phyloP scores from a whole-genome alignment of 2,329 filamentous ascomycete species.

The Clathrospora elynae region DNA sequence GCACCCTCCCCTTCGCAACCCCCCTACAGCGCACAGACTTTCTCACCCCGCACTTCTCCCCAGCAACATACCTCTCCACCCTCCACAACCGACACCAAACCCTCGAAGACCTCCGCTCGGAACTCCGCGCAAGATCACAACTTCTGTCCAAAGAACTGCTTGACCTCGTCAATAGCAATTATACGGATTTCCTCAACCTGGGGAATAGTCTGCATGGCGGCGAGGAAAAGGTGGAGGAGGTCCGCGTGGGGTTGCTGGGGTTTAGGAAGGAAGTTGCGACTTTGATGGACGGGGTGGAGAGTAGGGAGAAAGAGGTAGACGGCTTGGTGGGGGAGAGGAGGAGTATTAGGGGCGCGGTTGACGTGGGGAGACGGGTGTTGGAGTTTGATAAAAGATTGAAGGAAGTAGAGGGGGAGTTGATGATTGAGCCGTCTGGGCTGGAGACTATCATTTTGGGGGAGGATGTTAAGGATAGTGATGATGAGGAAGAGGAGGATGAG shows the following conservation, averaged over 20 bases:
- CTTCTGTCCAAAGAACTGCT: constrained; percentile 84
- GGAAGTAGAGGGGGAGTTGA: constrained; percentile 67
- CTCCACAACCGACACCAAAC: constrained; percentile 90
- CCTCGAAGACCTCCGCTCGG: constrained; percentile 86
- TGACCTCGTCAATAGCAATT: constrained; percentile 94
- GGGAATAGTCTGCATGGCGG: constrained; percentile 83
- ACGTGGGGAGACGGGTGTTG: constrained; percentile 65
- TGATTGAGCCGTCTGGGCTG: constrained; percentile 52
- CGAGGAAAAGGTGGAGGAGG: constrained; percentile 88
- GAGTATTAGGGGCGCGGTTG: constrained; percentile 67
- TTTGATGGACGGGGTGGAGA: constrained; percentile 68
- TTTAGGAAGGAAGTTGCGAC: constrained; percentile 82
- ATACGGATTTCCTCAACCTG: constrained; percentile 84
- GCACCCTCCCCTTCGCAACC: constrained; percentile 81
- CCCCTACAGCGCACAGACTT: constrained; percentile 85
- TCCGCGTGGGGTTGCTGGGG: constrained; percentile 82
- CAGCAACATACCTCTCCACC: constrained; percentile 80
- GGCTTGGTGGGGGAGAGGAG: constrained; percentile 72
- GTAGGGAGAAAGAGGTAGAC: constrained; percentile 67
- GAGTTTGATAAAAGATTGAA: constrained; percentile 68
- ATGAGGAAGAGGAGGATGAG: constrained; percentile 45
- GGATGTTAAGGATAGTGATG: constrained; percentile 25
- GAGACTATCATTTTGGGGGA: constrained; percentile 16
- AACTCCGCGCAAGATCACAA: constrained; percentile 80
- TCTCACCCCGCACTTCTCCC: constrained; percentile 73